Conservation (phyloP, 352 stramenopile genomes). For the Phytophthora pinifolia region DNA sequence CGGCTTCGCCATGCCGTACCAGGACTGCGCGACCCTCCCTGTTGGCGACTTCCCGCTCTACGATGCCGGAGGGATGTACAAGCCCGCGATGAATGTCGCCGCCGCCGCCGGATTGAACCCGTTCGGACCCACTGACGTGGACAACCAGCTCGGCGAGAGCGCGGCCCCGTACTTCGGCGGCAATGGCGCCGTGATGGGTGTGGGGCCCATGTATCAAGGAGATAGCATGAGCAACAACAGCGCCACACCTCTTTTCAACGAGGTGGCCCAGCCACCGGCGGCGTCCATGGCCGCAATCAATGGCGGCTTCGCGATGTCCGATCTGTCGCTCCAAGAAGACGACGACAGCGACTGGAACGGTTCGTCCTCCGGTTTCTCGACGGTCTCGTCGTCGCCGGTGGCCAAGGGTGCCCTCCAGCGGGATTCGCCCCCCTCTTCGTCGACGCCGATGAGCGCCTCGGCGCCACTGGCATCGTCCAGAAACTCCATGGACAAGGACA, state of each 20-base stretch:
- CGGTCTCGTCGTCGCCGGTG: conserved; percentile 22
- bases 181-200: conserved; percentile 2
- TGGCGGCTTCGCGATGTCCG: conserved; percentile 7
- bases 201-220: conserved; percentile 4
- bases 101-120: conserved; percentile 2
- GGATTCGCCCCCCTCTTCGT: background rate
- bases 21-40: conserved; percentile 18
- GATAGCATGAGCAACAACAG: conserved; percentile 7
- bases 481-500: conserved; percentile 8
- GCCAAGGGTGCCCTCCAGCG: background rate
- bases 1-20: conserved; percentile 25
- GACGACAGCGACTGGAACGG: conserved; percentile 26
- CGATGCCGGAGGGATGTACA: conserved; percentile 11
- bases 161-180: conserved; percentile 9
- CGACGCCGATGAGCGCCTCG: background rate
- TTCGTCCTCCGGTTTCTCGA: conserved; percentile 30
- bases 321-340: conserved; percentile 16
- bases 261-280: conserved; percentile 20
- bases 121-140: conserved; percentile 4
- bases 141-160: conserved; percentile 21
- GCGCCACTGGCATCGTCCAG: background rate
- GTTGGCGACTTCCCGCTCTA: conserved; percentile 24
- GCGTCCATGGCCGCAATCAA: conserved; percentile 20
- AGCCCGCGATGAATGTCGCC: conserved; percentile 2
- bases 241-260: conserved; percentile 13